Base-by-base conservation (phyloP, 768 basidiomycete genomes). In the Tephrocybe sp. region DNA sequence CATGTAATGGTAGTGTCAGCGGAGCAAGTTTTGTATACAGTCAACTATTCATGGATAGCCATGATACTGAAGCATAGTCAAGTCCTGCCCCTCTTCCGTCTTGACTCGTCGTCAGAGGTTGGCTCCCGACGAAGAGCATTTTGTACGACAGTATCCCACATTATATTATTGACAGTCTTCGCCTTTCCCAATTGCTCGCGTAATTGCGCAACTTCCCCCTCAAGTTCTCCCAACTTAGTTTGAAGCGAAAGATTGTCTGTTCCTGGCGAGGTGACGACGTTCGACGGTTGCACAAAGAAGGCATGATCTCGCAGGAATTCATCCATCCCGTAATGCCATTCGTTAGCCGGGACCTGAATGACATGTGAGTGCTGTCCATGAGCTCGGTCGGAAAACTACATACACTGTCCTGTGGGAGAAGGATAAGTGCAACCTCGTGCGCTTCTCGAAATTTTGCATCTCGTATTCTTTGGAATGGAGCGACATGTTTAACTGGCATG, bases 121-220 rank as follows among this genome's bases (percentile, higher is more conserved):
- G 69, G 64, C 9, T 62, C 66, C 38, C 71, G 68, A n/a, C 66
- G 62, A 2, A 87, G 68, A 12, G 84, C 67, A 37, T 70, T 78
- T 55, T 87, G 84, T 24, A 95, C 87, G 1, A 93, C 80, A 2
- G 78, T 81, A 56, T 89, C 87, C 95, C 95, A 97, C 87, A 97
- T 96, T 44, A 79, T 76, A 61, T 97, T 92, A 59, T 97, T 98
- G 51, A 97, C 77, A n/a, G 86, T 82, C 61, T 93, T 92, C 4
- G 95, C 95, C 63, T 83, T 86, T 22, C 82, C 81, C 5, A 98
- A 71, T 53, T 92, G 86, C 38, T 82, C 79, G 38, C 76, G 79
- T 49, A 96, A 66, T 21, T 65, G 69, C 42, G 73, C 74, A 7
- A 93, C 77, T 65, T 97, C 92, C 2, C 71, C 67, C 66, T 93